phyloP scores from a whole-genome alignment of 2,329 filamentous ascomycete species.

The Talaromyces piceae region DNA sequence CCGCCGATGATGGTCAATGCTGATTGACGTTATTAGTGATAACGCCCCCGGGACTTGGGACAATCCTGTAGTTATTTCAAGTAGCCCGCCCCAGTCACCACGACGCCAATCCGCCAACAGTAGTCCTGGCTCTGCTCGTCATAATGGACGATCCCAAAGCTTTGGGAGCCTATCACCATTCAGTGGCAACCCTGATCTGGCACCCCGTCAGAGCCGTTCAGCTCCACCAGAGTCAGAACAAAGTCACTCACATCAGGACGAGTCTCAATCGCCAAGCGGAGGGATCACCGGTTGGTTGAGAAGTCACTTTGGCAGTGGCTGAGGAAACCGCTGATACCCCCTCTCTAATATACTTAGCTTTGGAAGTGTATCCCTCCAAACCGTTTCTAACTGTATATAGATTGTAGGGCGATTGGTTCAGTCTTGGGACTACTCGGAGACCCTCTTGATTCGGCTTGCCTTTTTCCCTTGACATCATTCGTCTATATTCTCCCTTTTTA shows the following conservation, averaged over 20 bases:
- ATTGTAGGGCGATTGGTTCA: background rate
- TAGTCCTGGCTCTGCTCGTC: background rate
- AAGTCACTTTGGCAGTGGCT: constrained; percentile 19
- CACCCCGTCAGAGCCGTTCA: background rate
- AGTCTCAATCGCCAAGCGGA: constrained; percentile 3
- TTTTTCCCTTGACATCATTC: background rate
- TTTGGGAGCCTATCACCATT: constrained; percentile 1
- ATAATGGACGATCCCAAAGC: constrained; percentile 1
- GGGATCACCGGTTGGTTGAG: constrained; percentile 18
- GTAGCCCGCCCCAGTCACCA: constrained; percentile 8
- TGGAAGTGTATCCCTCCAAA: background rate
- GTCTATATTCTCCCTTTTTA: no score
- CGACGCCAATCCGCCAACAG: background rate
- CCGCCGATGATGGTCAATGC: background rate
- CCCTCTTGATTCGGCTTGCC: background rate
- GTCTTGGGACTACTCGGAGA: background rate
- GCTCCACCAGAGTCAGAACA: constrained; percentile 1
- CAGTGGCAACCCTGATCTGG: constrained; percentile 1
- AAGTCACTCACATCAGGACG: background rate
- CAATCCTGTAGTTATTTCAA: constrained; percentile 11
- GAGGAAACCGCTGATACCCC: background rate
- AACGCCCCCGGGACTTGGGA: constrained; percentile 7
- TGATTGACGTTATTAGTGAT: constrained; percentile 4
- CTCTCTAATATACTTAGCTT: no score
- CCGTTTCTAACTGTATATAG: background rate